Base-by-base conservation (phyloP, 2,329 filamentous ascomycete species). In the Neonectria hederae region DNA sequence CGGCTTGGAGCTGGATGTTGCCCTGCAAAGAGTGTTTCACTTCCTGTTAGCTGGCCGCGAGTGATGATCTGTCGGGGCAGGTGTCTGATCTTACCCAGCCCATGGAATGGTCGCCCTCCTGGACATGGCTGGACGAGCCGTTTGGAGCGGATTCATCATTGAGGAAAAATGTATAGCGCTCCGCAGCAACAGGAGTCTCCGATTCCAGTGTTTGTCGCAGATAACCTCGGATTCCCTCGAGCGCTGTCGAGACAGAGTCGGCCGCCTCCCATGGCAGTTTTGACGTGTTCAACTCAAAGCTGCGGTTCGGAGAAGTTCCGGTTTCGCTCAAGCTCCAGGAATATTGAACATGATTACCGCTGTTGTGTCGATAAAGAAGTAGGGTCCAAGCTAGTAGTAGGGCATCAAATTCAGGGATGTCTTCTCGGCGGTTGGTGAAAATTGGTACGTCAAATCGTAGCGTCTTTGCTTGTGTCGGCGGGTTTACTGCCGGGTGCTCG, bases 311-410 rank as follows among this genome's bases (percentile, higher is more conserved):
- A 0, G 59, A 54, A 4, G 69, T 57, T 1, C 54, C 67, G 9
- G 62, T 52, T 24, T 73, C 65, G 48, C 56, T 63, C 32, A 72
- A 13, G 1, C 70, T 68, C 70, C 70, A 72, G 0, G 70, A 73
- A 24, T 63, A 73, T 14, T 72, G 69, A 5, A 69, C 56, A 21
- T 70, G 69, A 10, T 72, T 72, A 1, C 70, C 70, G 9, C 59
- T 69, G n/a, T 49, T 73, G 45, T 72, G 64, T 5, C 70, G 69
- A 19, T 73, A 72, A 3, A 72, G 54, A 21, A 72, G 70, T 24
- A 72, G 70, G 2, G 69, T 32, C 70, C 70, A 72, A 17, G 67
- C 70, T 59, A 72, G 55, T 54, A 72, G 32, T 42, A 72, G 49
- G 5, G 51, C 61, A 13, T 72, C 70, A 11, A 72, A 55, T 9